A percentile compares a stretch with the other conserved stretches of the same genome.
These are phyloP conservation scores for Plectosphaerella cucumerina DNA, from an alignment of 2,329 filamentous ascomycete genomes.

Conservation along the genomic window DNA sequence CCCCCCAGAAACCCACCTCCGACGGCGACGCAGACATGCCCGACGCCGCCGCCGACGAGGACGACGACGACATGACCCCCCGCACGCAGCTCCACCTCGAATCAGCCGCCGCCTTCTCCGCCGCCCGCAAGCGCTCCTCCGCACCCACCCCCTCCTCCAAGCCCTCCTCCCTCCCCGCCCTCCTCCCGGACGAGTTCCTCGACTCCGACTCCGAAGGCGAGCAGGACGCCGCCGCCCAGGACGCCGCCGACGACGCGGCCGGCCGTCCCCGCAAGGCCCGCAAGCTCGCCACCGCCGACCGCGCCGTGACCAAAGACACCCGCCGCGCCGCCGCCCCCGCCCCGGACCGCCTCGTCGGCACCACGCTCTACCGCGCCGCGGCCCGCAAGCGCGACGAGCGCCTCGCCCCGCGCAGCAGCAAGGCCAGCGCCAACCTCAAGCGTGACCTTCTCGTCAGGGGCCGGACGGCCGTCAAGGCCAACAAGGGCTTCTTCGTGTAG, in stretches of 20 bases:
- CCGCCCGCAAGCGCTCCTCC: neutral
- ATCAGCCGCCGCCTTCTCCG: slow-evolving; percentile 2
- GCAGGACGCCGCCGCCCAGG: slow-evolving; percentile 21
- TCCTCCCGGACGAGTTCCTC: slow-evolving; percentile 51
- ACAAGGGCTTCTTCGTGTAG: slow-evolving; percentile 40
- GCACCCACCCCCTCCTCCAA: neutral
- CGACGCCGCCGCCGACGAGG: slow-evolving; percentile 12
- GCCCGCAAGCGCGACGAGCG: slow-evolving; percentile 34
- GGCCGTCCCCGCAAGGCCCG: slow-evolving; percentile 33
- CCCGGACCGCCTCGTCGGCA: slow-evolving; percentile 44
- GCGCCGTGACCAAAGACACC: slow-evolving; percentile 29
- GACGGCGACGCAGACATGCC: slow-evolving; percentile 10
- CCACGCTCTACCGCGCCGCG: slow-evolving; percentile 49
- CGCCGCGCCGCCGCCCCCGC: slow-evolving; percentile 11
- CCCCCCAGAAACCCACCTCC: neutral
- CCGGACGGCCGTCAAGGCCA: slow-evolving; percentile 28
- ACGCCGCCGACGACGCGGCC: slow-evolving; percentile 16
- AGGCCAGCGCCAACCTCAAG: slow-evolving; percentile 36
- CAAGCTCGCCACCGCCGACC: slow-evolving; percentile 37
- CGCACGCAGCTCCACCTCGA: slow-evolving; percentile 5
- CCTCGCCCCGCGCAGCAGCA: slow-evolving; percentile 44
- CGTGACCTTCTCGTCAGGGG: slow-evolving; percentile 41
- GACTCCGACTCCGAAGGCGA: slow-evolving; percentile 42
- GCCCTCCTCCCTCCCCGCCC: slow-evolving; percentile 28
- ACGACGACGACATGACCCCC: slow-evolving; percentile 13